Evolutionary conservation across 768 basidiomycete species (phyloP).

Genomic region (Nidula microcarpa): DNA sequence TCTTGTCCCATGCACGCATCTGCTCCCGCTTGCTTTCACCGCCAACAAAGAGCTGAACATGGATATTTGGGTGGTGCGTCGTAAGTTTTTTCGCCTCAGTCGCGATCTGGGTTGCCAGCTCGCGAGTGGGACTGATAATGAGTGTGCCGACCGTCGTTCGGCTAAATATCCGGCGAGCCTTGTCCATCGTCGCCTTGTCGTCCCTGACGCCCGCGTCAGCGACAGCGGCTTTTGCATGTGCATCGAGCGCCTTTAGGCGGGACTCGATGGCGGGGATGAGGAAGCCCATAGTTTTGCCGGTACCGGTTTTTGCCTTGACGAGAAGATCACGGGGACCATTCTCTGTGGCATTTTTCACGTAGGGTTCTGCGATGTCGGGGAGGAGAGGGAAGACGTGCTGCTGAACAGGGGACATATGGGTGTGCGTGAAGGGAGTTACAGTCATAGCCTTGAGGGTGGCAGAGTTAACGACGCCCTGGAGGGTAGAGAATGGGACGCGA

Average conservation of each 20-base stretch:
- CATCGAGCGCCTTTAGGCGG: slow-evolving; percentile 57
- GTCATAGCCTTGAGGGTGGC: slow-evolving; percentile 59
- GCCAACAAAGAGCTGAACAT: slow-evolving; percentile 75
- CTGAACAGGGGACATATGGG: slow-evolving; percentile 80
- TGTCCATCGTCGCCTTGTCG: slow-evolving; percentile 22
- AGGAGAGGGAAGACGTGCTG: slow-evolving; percentile 73
- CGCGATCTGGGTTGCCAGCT: slow-evolving; percentile 88
- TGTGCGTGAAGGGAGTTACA: slow-evolving; percentile 59
- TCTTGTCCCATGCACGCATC: slow-evolving; percentile 59
- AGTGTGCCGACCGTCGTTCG: slow-evolving; percentile 61
- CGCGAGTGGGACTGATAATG: slow-evolving; percentile 86
- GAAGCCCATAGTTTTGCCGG: slow-evolving; percentile 88
- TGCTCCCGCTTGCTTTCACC: slow-evolving; percentile 67
- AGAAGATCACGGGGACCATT: slow-evolving; percentile 60
- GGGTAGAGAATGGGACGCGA: slow-evolving; percentile 26
- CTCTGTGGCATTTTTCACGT: slow-evolving; percentile 26
- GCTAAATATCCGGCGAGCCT: too few species aligned
- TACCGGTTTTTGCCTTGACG: slow-evolving; percentile 86
- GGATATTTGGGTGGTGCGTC: slow-evolving; percentile 55
- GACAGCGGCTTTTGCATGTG: slow-evolving; percentile 39
- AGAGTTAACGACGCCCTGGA: slow-evolving; percentile 33
- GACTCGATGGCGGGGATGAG: slow-evolving; percentile 84
- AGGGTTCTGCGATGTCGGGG: slow-evolving; percentile 61
- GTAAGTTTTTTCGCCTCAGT: slow-evolving; percentile 72
- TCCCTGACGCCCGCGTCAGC: slow-evolving; percentile 23